Evolutionary conservation across 495 filamentous ascomycete genomes (phyloP), one percentile per base, ranked within the genome.

Genomic region (Aspergillus ellipticus): DNA sequence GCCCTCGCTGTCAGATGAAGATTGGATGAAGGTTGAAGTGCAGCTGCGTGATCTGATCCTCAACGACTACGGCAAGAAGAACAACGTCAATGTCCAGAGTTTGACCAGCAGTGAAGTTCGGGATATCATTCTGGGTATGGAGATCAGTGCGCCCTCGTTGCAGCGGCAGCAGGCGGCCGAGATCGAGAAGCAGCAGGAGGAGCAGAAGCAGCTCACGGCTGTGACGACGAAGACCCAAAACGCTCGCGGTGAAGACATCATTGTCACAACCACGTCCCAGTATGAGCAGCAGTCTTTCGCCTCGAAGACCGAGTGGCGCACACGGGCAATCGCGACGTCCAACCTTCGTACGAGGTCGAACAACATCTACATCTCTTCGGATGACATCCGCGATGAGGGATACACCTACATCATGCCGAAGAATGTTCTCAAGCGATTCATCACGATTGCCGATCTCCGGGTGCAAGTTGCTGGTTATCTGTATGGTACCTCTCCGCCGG

Each of bases 31-130:
- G 82, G 91, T 99, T 19, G 95, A 99, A 81, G 89, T 90, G 55
- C 90, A 96, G 67, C 75, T 99, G 49, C 85, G 95, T 62, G 95
- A 99, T 79, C 74, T 99, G 51, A 97, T 99, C 60, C 70, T 99
- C 54, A 96, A 97, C 56, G 94, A 99, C 69, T 99, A 99, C 64
- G 95, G 95, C 63, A 97, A 97, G 84, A 97, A 97, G 80, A 99
- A 97, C 73, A 97, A 97, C 62, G 95, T 99, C 75, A 97, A 97
- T 67, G 92, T 93, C 20, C 94, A 95, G 16, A 95, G 89, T 65
- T 80, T 99, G 73, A 99, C 95, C 0, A 96, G 85, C 61, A 95
- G 86, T 62, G 95, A 99, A 82, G 93, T 99, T 39, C 85, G 95
- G 52, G 95, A 99, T 67, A 99, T 99, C 64, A 99, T 99, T 63